These are phyloP conservation scores for Kodamaea leandrae DNA, from an alignment of 805 yeast species.

Conservation along the genomic window DNA sequence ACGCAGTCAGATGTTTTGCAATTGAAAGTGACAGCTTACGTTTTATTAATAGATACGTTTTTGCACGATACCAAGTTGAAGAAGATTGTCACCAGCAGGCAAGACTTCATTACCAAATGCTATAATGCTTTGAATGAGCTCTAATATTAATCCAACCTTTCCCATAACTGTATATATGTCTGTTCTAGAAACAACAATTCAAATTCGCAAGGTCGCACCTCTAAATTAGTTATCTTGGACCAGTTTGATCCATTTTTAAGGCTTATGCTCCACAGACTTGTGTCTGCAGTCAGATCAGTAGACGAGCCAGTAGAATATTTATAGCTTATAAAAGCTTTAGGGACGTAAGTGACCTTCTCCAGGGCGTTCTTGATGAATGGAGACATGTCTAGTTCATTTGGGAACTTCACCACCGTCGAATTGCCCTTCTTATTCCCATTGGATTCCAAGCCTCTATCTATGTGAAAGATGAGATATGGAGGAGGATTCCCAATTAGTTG, in stretches of 20 bases:
- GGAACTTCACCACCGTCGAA: constrained; percentile 63
- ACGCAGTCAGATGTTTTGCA: constrained; percentile 11
- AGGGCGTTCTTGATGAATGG: constrained; percentile 23
- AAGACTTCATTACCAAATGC: constrained; percentile 10
- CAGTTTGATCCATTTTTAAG: constrained; percentile 43
- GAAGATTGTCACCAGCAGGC: constrained; percentile 6
- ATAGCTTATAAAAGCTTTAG: constrained; percentile 21
- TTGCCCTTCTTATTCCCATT: constrained; percentile 15
- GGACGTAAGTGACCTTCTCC: constrained; percentile 34
- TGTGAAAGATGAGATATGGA: constrained; percentile 50
- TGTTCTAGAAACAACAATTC: constrained; percentile 64
- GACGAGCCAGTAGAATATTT: constrained; percentile 14
- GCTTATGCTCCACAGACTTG: constrained; percentile 51
- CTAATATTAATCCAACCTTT: constrained; percentile 18
- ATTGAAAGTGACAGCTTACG: constrained; percentile 14
- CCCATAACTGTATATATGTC: constrained; percentile 69
- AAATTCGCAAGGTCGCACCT: constrained; percentile 44
- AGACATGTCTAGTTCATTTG: constrained; percentile 39
- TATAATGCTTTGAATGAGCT: constrained; percentile 7
- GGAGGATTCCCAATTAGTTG: constrained; percentile 46
- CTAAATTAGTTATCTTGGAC: constrained; percentile 57
- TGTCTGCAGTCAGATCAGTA: constrained; percentile 19
- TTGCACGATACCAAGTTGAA: constrained; percentile 21
- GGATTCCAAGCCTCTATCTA: constrained; percentile 43
- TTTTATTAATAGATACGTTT: constrained; percentile 18